Evolutionary conservation across 192 early-diverging fungal species (phyloP).

Genomic region (Coemansia sp.): DNA sequence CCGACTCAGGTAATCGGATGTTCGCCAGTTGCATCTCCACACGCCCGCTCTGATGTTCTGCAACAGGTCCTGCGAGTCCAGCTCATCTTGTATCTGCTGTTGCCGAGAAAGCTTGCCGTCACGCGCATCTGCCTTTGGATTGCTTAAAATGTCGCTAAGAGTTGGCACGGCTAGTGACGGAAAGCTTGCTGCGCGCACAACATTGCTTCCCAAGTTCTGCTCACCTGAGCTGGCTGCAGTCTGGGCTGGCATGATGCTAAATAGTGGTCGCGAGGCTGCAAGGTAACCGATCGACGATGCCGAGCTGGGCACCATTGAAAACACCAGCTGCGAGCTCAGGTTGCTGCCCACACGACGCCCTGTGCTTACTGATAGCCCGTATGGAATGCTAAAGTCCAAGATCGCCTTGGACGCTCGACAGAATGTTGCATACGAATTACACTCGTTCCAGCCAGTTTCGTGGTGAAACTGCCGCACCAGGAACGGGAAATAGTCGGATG

Average conservation of each 20-base stretch:
- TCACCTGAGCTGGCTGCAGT: neutral
- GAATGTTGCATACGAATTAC: slow-evolving; percentile 80
- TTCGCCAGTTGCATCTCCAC: slow-evolving; percentile 42
- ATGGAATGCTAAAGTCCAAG: slow-evolving; percentile 80
- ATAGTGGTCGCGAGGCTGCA: slow-evolving; percentile 72
- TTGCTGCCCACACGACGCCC: slow-evolving; percentile 64
- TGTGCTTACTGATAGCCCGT: slow-evolving; percentile 63
- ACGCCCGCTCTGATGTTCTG: slow-evolving; percentile 36
- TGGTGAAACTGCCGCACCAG: slow-evolving; percentile 77
- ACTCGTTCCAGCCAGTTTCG: slow-evolving; percentile 73
- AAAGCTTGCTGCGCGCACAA: neutral
- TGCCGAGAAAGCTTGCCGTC: neutral
- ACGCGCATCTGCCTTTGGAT: neutral
- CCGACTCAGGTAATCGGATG: neutral
- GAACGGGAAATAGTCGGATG: slow-evolving; percentile 76
- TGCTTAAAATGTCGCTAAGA: slow-evolving; percentile 7
- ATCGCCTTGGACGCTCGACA: slow-evolving; percentile 67
- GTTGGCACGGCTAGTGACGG: neutral
- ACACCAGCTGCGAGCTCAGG: slow-evolving; percentile 70
- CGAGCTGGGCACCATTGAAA: slow-evolving; percentile 56
- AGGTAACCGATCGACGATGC: slow-evolving; percentile 80
- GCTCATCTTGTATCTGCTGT: slow-evolving; percentile 28
- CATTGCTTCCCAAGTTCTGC: neutral
- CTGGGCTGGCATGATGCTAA: slow-evolving; percentile 27
- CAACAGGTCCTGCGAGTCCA: slow-evolving; percentile 21